Percentiles rank a stretch among this genome's conserved stretches.
phyloP scores from a whole-genome alignment of 805 yeast species.

The Lipomyces japonicus region DNA sequence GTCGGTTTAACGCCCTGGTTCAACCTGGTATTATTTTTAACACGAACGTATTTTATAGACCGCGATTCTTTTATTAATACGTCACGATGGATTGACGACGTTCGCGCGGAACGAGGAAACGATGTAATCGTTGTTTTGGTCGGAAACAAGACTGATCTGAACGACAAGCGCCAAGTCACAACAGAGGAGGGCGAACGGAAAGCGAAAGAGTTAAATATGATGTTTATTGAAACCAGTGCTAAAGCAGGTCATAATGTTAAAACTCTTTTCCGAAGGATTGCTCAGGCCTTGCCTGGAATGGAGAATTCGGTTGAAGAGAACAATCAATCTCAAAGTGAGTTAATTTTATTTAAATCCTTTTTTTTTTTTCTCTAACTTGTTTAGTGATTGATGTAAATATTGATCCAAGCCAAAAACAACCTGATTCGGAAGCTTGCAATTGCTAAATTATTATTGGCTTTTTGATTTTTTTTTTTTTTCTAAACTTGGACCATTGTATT shows the following conservation, averaged over 20 bases:
- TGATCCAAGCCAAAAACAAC: constrained; percentile 20
- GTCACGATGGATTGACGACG: constrained; percentile 91
- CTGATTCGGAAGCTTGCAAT: constrained; percentile 16
- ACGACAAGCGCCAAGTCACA: constrained; percentile 78
- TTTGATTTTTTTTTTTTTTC: constrained; percentile 2
- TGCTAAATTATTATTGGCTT: constrained; percentile 8
- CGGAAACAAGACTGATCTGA: constrained; percentile 87
- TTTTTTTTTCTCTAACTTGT: neutral
- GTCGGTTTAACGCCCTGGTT: constrained; percentile 9
- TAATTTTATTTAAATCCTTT: neutral
- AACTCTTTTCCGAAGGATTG: constrained; percentile 81
- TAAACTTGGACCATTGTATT: too few species aligned
- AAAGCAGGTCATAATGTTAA: constrained; percentile 94
- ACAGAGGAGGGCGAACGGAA: constrained; percentile 84
- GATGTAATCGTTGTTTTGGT: constrained; percentile 87
- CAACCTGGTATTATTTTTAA: too few species aligned
- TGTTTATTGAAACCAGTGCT: constrained; percentile 89
- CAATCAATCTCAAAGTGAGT: constrained; percentile 24
- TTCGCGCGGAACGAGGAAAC: constrained; percentile 83
- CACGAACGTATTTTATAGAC: constrained; percentile 30
- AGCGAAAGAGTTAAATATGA: constrained; percentile 69
- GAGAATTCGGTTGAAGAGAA: constrained; percentile 36
- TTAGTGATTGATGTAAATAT: constrained; percentile 29
- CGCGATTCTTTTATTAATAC: constrained; percentile 76
- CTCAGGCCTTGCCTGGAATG: constrained; percentile 85